A percentile compares a stretch with the other conserved stretches of the same genome.
Conservation (phyloP, 2,329 filamentous ascomycete species). For the Claviceps quebecensis region DNA sequence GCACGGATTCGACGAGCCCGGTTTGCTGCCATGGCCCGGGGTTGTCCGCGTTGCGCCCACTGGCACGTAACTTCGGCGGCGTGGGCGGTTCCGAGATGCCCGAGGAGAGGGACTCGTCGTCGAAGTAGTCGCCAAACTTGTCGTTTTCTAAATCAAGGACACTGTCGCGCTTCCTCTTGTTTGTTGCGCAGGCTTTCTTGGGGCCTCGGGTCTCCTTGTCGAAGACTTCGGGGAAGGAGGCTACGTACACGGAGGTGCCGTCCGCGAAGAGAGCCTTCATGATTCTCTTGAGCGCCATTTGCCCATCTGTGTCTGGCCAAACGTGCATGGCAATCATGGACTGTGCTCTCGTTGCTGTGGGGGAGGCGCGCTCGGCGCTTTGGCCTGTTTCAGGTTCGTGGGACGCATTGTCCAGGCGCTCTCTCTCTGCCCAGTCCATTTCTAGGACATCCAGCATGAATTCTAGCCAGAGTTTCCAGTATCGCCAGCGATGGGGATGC, state of each 20-base stretch:
- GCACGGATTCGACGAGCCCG: conserved; percentile 38
- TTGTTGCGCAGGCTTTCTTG: conserved; percentile 19
- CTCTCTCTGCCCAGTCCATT: conserved; percentile 48
- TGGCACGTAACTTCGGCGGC: conserved; percentile 23
- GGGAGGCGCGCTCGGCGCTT: conserved; percentile 11
- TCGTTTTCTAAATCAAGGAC: conserved; percentile 44
- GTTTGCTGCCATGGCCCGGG: conserved; percentile 11
- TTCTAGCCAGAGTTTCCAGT: conserved; percentile 70
- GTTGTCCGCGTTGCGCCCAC: conserved; percentile 8
- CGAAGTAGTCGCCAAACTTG: conserved; percentile 44
- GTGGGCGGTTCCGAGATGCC: conserved; percentile 32
- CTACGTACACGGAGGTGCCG: conserved; percentile 37
- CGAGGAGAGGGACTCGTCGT: conserved; percentile 38
- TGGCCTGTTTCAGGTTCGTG: conserved; percentile 7
- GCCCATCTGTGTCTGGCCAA: conserved; percentile 28
- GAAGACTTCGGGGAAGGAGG: conserved; percentile 53
- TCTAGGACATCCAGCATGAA: conserved; percentile 70
- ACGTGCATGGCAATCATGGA: conserved; percentile 51
- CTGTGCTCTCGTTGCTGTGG: conserved; percentile 25
- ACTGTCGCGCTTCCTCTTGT: conserved; percentile 34
- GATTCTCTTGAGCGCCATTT: conserved; percentile 37
- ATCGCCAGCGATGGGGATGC: conserved; percentile 60
- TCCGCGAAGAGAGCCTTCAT: conserved; percentile 55
- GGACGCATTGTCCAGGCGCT: conserved; percentile 30
- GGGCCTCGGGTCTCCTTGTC: conserved; percentile 40